These are phyloP conservation scores for Sporothrix protearum DNA, from an alignment of 2,329 filamentous ascomycete genomes.

Conservation along the genomic window DNA sequence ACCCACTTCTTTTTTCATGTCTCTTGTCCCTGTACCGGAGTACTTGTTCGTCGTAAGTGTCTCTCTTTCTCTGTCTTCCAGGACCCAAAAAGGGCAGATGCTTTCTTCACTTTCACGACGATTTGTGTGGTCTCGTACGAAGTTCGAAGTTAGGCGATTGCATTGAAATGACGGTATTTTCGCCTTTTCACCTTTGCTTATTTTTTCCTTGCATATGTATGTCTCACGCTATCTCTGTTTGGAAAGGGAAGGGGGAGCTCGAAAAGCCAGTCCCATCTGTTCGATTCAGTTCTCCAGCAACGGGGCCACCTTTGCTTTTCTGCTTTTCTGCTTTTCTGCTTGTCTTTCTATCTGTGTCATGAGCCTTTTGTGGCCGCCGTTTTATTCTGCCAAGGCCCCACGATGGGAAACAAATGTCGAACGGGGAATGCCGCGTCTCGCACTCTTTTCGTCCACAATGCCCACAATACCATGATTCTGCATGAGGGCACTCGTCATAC, in stretches of 20 bases:
- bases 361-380: not conserved
- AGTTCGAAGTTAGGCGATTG: too few relatives aligned
- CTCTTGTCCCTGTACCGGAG: not conserved
- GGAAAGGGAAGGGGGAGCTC: not conserved
- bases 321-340: not conserved
- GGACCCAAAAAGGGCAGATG: not conserved
- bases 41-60: too few relatives aligned
- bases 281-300: conserved; percentile 2
- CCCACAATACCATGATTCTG: not conserved
- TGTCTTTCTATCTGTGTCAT: too few relatives aligned
- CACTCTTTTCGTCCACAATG: not conserved
- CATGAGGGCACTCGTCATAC: not conserved
- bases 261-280: not conserved
- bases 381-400: not conserved
- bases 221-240: not conserved
- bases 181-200: not conserved
- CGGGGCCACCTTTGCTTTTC: not conserved
- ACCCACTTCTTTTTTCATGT: not conserved
- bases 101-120: not conserved
- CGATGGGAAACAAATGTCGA: not conserved
- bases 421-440: conserved; percentile 7
- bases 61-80: not conserved
- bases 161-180: conserved; percentile 18
- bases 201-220: conserved; percentile 5
- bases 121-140: not conserved